Evolutionary conservation across 768 basidiomycete species (phyloP).

Genomic region (Panus rudis): DNA sequence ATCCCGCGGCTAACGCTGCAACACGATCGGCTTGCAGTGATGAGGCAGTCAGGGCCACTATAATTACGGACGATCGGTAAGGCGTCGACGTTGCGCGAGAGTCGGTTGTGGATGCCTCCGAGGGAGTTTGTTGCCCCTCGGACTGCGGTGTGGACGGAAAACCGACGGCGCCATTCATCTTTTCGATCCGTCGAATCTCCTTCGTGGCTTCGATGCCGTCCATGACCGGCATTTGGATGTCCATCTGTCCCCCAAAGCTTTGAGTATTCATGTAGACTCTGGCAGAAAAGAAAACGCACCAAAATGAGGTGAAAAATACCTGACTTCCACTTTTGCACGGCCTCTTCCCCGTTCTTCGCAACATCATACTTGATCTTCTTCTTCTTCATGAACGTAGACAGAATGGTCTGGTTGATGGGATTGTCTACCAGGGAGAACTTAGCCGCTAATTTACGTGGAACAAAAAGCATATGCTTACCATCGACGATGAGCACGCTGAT

Average conservation of each 20-base stretch:
- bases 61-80: conserved; percentile 92
- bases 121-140: conserved; percentile 48
- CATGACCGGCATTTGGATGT: conserved; percentile 99
- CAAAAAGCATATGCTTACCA: conserved; percentile 48
- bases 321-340: conserved; percentile 89
- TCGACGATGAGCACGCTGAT: conserved; percentile 98
- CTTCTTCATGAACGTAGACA: conserved; percentile 94
- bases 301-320: conserved; percentile 94
- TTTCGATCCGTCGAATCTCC: conserved; percentile 86
- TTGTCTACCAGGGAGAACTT: conserved; percentile 56
- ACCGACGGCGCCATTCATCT: conserved; percentile 46
- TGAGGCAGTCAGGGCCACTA: conserved; percentile 97
- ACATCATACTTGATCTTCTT: conserved; percentile 94
- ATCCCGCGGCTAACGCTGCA: conserved; percentile 94
- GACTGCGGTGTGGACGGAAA: conserved; percentile 63
- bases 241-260: conserved; percentile 61
- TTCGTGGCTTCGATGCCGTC: conserved; percentile 97
- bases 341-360: conserved; percentile 92
- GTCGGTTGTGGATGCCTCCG: conserved; percentile 43
- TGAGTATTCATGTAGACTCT: background rate
- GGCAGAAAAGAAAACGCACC: conserved; percentile 40
- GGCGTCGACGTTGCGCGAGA: conserved; percentile 35
- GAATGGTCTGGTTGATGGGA: conserved; percentile 95
- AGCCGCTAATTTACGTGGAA: background rate
- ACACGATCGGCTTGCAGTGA: conserved; percentile 94